Evolutionary conservation across 106 monocot genomes (phyloP).

Genomic region (Platanthera guangdongensis): DNA sequence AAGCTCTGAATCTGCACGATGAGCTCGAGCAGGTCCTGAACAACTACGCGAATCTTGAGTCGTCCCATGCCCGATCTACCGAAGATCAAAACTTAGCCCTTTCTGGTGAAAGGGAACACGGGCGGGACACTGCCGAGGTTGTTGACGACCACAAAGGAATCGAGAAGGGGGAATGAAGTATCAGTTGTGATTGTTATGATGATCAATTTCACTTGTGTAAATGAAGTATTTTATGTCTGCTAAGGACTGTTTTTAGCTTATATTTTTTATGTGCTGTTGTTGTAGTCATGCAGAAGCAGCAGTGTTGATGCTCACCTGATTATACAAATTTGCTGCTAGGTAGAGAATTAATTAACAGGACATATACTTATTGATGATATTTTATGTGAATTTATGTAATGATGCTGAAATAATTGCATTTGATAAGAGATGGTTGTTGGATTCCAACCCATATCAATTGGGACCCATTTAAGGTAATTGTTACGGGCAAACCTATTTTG

Average conservation of each 20-base stretch:
- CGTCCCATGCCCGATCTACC: neutral
- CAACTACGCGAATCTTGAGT: constrained; percentile 28
- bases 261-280: neutral
- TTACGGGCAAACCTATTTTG: too few relatives aligned
- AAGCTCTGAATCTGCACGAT: constrained; percentile 57
- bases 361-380: too few relatives aligned
- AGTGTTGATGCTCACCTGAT: too few relatives aligned
- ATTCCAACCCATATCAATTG: too few relatives aligned
- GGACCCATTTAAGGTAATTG: too few relatives aligned
- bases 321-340: too few relatives aligned
- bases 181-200: neutral
- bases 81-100: neutral
- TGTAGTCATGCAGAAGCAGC: too few relatives aligned
- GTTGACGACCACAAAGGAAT: neutral
- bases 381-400: too few relatives aligned
- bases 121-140: constrained; percentile 1
- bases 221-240: neutral
- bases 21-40: constrained; percentile 41
- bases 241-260: neutral
- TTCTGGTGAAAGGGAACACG: constrained; percentile 11
- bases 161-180: neutral
- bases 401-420: too few relatives aligned
- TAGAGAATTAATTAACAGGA: too few relatives aligned
- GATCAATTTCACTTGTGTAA: neutral
- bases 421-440: too few relatives aligned